These are phyloP conservation scores for Trametes pubescens DNA, from an alignment of 1,284 basidiomycete species.

Conservation along the genomic window DNA sequence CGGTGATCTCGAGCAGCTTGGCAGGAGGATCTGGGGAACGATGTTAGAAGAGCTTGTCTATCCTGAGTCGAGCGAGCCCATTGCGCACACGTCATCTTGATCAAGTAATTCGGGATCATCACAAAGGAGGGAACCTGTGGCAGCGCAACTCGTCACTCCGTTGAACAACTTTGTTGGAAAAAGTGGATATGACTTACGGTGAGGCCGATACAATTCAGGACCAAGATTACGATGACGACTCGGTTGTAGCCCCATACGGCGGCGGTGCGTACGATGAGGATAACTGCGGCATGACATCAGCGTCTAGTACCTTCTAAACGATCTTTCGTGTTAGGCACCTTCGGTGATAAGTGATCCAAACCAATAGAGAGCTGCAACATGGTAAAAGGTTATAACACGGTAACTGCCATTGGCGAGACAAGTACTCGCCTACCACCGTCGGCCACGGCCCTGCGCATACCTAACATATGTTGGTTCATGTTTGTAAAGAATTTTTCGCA, in stretches of 20 bases:
- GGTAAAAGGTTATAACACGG: not conserved
- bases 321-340: not conserved
- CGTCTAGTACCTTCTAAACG: not conserved
- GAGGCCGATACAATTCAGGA: not conserved
- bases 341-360: not conserved
- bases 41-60: not conserved
- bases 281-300: not conserved
- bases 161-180: not conserved
- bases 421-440: not conserved
- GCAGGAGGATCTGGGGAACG: not conserved
- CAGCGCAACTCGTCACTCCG: not conserved
- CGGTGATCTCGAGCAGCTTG: not conserved
- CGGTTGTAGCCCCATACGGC: constrained; percentile 2
- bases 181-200: not conserved
- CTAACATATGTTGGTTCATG: no score
- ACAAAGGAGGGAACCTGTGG: not conserved
- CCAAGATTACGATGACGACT: not conserved
- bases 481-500: no score
- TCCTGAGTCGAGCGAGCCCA: no score
- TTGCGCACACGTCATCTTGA: not conserved
- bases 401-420: not conserved
- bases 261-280: constrained; percentile 3
- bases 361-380: not conserved
- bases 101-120: not conserved
- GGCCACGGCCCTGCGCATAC: not conserved